phyloP scores from a whole-genome alignment of 768 basidiomycete genomes.

The Krasilnikovozyma curviuscula region DNA sequence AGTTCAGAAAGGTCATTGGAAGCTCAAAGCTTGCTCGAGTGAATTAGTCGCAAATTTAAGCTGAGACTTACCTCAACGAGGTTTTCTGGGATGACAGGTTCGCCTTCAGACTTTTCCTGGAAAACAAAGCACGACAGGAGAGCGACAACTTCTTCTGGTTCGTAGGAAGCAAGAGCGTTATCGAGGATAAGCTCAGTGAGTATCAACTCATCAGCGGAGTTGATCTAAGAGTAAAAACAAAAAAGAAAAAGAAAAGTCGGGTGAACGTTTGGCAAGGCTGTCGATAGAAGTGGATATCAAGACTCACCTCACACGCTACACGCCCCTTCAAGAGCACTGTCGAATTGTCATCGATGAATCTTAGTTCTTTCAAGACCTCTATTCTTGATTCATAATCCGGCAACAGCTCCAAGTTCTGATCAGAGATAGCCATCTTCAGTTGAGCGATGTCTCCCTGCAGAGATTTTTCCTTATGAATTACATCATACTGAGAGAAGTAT shows the following conservation, averaged over 20 bases:
- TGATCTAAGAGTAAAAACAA: constrained; percentile 43
- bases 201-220: constrained; percentile 91
- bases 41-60: too few relatives aligned
- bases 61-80: constrained; percentile 36
- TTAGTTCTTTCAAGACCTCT: constrained; percentile 68
- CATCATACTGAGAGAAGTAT: constrained; percentile 40
- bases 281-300: not conserved
- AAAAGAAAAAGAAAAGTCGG: not conserved
- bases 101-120: constrained; percentile 88
- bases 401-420: constrained; percentile 86
- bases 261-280: too few relatives aligned
- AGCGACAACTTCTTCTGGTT: constrained; percentile 90
- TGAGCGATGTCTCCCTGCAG: constrained; percentile 53
- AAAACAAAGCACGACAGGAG: constrained; percentile 92
- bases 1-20: not conserved
- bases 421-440: constrained; percentile 71
- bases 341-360: constrained; percentile 87
- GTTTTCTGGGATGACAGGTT: constrained; percentile 60
- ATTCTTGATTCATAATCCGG: constrained; percentile 95
- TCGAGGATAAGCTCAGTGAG: constrained; percentile 92
- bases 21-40: not conserved
- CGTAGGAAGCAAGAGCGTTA: constrained; percentile 73
- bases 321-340: constrained; percentile 90
- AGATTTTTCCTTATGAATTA: constrained; percentile 54
- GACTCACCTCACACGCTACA: constrained; percentile 80